phyloP scores from a whole-genome alignment of 495 filamentous ascomycete species.

The Annulohypoxylon maeteangense region DNA sequence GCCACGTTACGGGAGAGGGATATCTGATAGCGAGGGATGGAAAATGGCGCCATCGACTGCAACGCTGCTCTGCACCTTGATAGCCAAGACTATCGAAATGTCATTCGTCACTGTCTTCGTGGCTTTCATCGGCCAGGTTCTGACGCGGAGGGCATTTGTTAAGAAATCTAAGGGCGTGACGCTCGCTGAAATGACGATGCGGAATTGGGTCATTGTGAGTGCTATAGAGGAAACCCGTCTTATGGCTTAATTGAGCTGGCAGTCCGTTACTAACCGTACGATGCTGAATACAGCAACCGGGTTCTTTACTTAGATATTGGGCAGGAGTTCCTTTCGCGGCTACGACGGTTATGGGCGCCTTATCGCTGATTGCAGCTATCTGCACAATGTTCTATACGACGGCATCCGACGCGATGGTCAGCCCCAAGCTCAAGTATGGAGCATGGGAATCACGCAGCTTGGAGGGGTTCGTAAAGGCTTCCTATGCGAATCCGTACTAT shows the following conservation, averaged over 20 bases:
- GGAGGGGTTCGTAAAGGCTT: conserved; percentile 64
- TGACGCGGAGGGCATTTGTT: conserved; percentile 71
- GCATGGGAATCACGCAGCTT: conserved; percentile 55
- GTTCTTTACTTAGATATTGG: conserved; percentile 74
- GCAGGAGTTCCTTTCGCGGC: conserved; percentile 69
- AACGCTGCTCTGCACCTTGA: conserved; percentile 67
- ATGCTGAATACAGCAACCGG: conserved; percentile 50
- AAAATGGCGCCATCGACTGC: conserved; percentile 65
- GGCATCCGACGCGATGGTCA: conserved; percentile 75
- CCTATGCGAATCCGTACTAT: conserved; percentile 68
- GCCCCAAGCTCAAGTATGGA: conserved; percentile 71
- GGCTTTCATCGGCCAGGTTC: conserved; percentile 74
- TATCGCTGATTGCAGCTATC: conserved; percentile 69
- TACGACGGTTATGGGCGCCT: conserved; percentile 65
- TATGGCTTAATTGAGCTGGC: neutral
- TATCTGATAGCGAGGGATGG: conserved; percentile 59
- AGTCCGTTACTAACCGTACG: conserved; percentile 6
- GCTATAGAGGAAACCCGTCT: neutral
- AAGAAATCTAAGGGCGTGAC: conserved; percentile 68
- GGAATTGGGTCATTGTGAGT: conserved; percentile 61
- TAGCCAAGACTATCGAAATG: conserved; percentile 80
- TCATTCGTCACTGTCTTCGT: conserved; percentile 83
- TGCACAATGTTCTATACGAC: conserved; percentile 77
- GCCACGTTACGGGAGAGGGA: conserved; percentile 66
- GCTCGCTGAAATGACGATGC: conserved; percentile 76